Percentiles rank a stretch among this genome's conserved stretches.
Conservation (phyloP, 1,284 basidiomycete species). For the Rhodotorula sp. region DNA sequence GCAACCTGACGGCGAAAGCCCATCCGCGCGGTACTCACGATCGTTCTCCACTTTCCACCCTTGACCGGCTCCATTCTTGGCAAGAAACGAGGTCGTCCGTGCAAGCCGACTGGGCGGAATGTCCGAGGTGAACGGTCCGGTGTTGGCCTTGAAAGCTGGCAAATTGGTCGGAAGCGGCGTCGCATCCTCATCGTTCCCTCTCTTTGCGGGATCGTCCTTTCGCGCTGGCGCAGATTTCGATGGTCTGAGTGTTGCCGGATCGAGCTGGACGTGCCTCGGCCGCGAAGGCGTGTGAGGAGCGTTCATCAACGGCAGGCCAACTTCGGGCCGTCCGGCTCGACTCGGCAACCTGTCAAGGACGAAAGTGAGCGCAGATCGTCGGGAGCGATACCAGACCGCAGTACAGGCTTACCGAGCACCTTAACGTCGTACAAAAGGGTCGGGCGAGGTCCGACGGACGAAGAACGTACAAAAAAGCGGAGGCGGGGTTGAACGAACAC, state of each 20-base stretch:
- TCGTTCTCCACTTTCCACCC: neutral
- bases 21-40: neutral
- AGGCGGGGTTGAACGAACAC: too few species aligned
- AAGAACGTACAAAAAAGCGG: too few species aligned
- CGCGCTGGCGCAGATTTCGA: neutral
- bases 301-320: neutral
- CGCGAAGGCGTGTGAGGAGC: neutral
- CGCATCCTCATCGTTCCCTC: neutral
- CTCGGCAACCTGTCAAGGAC: too few species aligned
- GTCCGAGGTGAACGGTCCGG: neutral
- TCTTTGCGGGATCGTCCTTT: too few species aligned
- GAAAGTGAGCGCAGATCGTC: too few species aligned
- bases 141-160: too few species aligned
- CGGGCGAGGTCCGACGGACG: too few species aligned
- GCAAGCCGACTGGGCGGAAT: too few species aligned
- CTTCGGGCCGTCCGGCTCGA: neutral
- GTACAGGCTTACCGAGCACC: too few species aligned
- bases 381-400: too few species aligned
- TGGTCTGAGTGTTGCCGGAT: neutral
- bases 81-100: neutral
- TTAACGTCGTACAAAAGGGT: too few species aligned
- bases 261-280: neutral
- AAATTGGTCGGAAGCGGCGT: too few species aligned
- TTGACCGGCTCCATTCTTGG: neutral
- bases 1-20: neutral